These are phyloP conservation scores for Termitomyces sp. DNA, from an alignment of 768 basidiomycete genomes.

Conservation along the genomic window DNA sequence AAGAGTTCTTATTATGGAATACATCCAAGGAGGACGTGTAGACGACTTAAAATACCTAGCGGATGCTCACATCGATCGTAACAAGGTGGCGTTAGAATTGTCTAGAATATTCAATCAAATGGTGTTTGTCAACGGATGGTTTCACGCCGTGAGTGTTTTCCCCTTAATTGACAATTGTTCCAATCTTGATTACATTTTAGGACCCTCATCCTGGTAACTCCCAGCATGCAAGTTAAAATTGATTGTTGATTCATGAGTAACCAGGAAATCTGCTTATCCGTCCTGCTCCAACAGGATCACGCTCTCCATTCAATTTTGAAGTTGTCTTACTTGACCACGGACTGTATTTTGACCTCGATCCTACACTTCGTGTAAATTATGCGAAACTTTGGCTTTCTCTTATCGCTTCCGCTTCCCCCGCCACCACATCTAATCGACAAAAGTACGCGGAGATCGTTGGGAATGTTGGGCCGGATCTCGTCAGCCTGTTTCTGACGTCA, in stretches of 20 bases:
- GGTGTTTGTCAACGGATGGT: slow-evolving; percentile 95
- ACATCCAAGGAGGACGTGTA: slow-evolving; percentile 80
- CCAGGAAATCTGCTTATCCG: slow-evolving; percentile 89
- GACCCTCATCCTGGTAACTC: slow-evolving; percentile 82
- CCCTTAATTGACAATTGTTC: not conserved
- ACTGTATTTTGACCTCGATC: slow-evolving; percentile 86
- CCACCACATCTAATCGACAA: slow-evolving; percentile 60
- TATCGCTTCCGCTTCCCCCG: slow-evolving; percentile 64
- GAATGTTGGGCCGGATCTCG: slow-evolving; percentile 83
- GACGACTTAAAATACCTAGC: slow-evolving; percentile 86
- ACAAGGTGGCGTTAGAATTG: slow-evolving; percentile 88
- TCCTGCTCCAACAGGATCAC: slow-evolving; percentile 52
- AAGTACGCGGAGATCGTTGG: slow-evolving; percentile 90
- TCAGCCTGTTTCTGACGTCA: slow-evolving; percentile 28
- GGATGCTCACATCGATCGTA: slow-evolving; percentile 80
- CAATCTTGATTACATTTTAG: slow-evolving; percentile 24
- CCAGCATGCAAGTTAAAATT: not conserved
- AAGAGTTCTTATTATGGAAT: slow-evolving; percentile 93
- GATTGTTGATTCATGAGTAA: not conserved
- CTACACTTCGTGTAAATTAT: slow-evolving; percentile 75
- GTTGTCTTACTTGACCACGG: slow-evolving; percentile 94
- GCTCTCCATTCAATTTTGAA: slow-evolving; percentile 92
- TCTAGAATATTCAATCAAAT: slow-evolving; percentile 88
- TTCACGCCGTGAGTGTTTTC: slow-evolving; percentile 58
- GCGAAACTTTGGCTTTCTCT: slow-evolving; percentile 89